Conservation (phyloP, 2,329 filamentous ascomycete genomes). For the Colletotrichum camelliae region DNA sequence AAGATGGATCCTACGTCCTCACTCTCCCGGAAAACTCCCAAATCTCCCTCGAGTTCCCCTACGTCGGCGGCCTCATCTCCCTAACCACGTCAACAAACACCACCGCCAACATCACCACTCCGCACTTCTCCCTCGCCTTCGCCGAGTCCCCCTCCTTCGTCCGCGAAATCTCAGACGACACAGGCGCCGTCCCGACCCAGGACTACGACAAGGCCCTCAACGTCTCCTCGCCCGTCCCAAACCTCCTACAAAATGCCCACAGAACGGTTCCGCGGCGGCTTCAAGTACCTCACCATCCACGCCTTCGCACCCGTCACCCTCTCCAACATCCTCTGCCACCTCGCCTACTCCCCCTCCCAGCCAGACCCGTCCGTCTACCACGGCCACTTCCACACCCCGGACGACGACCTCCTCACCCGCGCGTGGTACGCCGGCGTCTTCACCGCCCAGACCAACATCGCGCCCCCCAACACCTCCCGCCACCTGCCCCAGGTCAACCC, state of each 20-base stretch:
- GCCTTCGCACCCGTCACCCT: slow-evolving; percentile 27
- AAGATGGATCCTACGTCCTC: not conserved
- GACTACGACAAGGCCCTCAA: slow-evolving; percentile 29
- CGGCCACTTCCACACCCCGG: slow-evolving; percentile 48
- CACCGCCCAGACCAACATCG: slow-evolving; percentile 36
- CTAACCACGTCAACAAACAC: not conserved
- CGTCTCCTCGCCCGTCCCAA: slow-evolving; percentile 15
- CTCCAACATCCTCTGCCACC: slow-evolving; percentile 29
- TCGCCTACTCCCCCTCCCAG: slow-evolving; percentile 36
- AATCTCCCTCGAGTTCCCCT: slow-evolving; percentile 23
- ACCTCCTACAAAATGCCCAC: slow-evolving; percentile 27
- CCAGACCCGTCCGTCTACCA: slow-evolving; percentile 45
- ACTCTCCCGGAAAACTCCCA: not conserved
- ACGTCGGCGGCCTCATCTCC: slow-evolving; percentile 22
- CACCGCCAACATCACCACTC: not conserved
- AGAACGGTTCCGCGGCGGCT: slow-evolving; percentile 44
- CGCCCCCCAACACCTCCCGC: slow-evolving; percentile 34
- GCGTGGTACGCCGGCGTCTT: slow-evolving; percentile 50
- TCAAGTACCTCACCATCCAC: slow-evolving; percentile 46
- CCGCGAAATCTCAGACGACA: slow-evolving; percentile 28
- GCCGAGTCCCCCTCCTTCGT: slow-evolving; percentile 27
- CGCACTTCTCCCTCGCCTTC: slow-evolving; percentile 27
- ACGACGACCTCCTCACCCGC: slow-evolving; percentile 50
- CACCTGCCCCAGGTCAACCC: slow-evolving; percentile 40
- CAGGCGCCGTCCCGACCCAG: slow-evolving; percentile 23